A percentile compares a stretch with the other conserved stretches of the same genome.
phyloP scores from a whole-genome alignment of 1,284 basidiomycete species.

The Phlebopus sp. region DNA sequence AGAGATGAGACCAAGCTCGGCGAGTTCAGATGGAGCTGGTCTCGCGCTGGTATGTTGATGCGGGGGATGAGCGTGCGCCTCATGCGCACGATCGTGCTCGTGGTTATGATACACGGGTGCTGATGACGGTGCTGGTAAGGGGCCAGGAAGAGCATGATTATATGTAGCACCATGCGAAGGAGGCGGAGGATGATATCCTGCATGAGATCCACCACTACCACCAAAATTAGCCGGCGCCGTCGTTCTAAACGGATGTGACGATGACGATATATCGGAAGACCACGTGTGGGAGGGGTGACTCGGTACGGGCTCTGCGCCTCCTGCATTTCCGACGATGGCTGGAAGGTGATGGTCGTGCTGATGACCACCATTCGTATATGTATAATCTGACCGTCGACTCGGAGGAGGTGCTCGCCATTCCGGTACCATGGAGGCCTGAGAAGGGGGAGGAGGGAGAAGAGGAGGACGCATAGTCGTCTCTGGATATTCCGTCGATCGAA shows the following conservation, averaged over 20 bases:
- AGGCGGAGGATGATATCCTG: too few relatives aligned
- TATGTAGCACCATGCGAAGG: too few relatives aligned
- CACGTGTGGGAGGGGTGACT: slow-evolving; percentile 12
- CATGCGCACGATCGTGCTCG: slow-evolving; percentile 7
- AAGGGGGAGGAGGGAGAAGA: too few relatives aligned
- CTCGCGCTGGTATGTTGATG: slow-evolving; percentile 5
- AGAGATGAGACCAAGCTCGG: slow-evolving; percentile 50
- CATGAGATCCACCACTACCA: too few relatives aligned
- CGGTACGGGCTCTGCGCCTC: slow-evolving; percentile 7
- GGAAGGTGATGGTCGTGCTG: slow-evolving; percentile 17
- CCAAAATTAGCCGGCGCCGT: too few relatives aligned
- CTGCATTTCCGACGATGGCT: slow-evolving; percentile 3
- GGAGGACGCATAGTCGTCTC: not conserved
- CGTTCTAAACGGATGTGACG: too few relatives aligned
- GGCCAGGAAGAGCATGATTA: too few relatives aligned
- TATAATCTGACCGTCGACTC: slow-evolving; percentile 23
- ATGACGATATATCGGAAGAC: too few relatives aligned
- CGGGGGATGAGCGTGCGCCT: too few relatives aligned
- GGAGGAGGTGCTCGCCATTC: slow-evolving; percentile 30
- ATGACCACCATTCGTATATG: slow-evolving; percentile 17
- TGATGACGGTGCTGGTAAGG: slow-evolving; percentile 2
- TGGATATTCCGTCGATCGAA: slow-evolving; percentile 11
- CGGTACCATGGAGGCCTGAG: slow-evolving; percentile 14
- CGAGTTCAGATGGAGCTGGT: slow-evolving; percentile 39
- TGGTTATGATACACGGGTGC: slow-evolving; percentile 13